phyloP scores from a whole-genome alignment of 2,329 filamentous ascomycete species.

The Paramyrothecium roridum region DNA sequence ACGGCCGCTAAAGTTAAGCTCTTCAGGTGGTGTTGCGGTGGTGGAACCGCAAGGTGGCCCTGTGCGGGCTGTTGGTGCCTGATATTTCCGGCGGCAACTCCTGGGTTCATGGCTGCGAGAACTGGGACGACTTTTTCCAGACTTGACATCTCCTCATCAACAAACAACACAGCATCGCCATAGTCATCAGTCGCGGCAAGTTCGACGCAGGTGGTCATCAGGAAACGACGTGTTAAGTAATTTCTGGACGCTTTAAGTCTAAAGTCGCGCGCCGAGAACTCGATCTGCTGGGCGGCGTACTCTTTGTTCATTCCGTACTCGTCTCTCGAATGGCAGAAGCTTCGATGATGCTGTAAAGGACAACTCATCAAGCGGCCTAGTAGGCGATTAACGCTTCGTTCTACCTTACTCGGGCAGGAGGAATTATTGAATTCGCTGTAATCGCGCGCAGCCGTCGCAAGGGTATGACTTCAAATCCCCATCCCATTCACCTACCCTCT shows the following conservation, averaged over 20 bases:
- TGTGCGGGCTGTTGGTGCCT: constrained; percentile 22
- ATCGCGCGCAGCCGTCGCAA: constrained; percentile 5
- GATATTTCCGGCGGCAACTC: constrained; percentile 23
- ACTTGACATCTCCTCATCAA: constrained; percentile 26
- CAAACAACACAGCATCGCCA: constrained; percentile 16
- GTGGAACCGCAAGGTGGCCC: not conserved
- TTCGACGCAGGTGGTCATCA: constrained; percentile 17
- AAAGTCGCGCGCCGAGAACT: constrained; percentile 9
- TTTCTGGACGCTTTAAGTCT: constrained; percentile 10
- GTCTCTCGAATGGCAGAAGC: constrained; percentile 5
- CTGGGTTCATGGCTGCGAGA: constrained; percentile 18
- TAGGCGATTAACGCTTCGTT: constrained; percentile 11
- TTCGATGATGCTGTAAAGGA: constrained; percentile 30
- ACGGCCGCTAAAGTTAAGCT: not conserved
- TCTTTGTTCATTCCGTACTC: not conserved
- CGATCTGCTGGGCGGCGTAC: constrained; percentile 1
- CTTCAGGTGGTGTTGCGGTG: not conserved
- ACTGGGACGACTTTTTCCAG: constrained; percentile 26
- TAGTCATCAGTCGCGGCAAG: constrained; percentile 18
- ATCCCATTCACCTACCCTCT: constrained; percentile 1
- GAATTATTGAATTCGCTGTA: not conserved
- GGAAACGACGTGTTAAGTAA: constrained; percentile 17
- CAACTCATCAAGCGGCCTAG: constrained; percentile 5
- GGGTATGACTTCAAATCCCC: constrained; percentile 17
- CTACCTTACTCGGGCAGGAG: constrained; percentile 10